phyloP scores from a whole-genome alignment of 73 alveolate genomes.

The Paramecium bursaria region DNA sequence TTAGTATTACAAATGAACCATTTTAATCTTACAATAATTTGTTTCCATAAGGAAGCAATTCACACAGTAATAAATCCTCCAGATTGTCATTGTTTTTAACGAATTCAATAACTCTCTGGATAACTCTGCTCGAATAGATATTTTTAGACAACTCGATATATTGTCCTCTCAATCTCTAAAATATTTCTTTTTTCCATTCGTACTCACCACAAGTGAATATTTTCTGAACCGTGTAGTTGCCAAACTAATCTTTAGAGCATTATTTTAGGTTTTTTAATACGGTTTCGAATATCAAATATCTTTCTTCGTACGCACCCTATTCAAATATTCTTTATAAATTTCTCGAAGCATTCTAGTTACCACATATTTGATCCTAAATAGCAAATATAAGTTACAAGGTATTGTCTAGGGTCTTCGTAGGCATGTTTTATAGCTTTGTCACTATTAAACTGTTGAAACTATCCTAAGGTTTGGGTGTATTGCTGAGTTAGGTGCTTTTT shows the following conservation, averaged over 20 bases:
- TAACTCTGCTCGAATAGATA: slow-evolving; percentile 21
- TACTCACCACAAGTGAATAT: slow-evolving; percentile 2
- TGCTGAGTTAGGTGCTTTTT: no score
- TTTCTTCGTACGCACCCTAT: neutral
- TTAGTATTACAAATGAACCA: slow-evolving; percentile 37
- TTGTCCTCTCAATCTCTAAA: neutral
- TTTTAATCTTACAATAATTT: slow-evolving; percentile 15
- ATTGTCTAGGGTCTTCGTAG: no score
- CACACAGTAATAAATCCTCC: neutral
- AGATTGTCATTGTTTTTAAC: slow-evolving; percentile 8
- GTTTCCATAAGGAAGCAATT: neutral
- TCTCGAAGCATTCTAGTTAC: slow-evolving; percentile 53
- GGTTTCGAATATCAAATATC: slow-evolving; percentile 4
- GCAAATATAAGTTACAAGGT: neutral
- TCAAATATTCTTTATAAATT: slow-evolving; percentile 47
- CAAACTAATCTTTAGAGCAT: slow-evolving; percentile 36
- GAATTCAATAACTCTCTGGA: slow-evolving; percentile 38
- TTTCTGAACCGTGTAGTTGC: slow-evolving; percentile 28
- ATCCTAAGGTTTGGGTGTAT: no score
- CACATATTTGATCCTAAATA: slow-evolving; percentile 46
- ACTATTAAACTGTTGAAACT: no score
- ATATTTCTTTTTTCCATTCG: slow-evolving; percentile 17
- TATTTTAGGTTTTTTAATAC: slow-evolving; percentile 10
- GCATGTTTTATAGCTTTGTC: no score
- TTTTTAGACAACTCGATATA: slow-evolving; percentile 19